Base-by-base conservation (phyloP, 163 green algal species). In the Chlorella variabilis region DNA sequence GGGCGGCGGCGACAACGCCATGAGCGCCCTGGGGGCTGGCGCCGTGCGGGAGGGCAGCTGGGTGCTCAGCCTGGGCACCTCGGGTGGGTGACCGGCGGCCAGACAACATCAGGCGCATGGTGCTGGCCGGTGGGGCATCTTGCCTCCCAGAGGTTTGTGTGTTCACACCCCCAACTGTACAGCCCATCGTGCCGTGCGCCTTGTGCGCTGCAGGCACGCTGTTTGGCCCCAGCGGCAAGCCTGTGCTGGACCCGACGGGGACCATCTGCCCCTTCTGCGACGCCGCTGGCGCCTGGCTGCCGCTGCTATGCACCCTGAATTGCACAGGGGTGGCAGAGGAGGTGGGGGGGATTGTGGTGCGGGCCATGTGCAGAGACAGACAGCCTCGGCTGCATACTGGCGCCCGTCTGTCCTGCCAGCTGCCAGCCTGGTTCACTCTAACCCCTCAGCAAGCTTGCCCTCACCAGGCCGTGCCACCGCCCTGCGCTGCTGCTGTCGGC, bases 271-370 rank as follows among this genome's bases (percentile, higher is more conserved):
- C 93, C 34, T 98, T 98, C 86, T 94, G 89, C 77, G 93, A 96
- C 77, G 89, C 92, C 29, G 94, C 94, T 0, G 91, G 89, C 58
- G 48, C 77, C 45, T 95, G 88, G 83, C 85, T 98, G 78, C 95
- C 94, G 5, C 88, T 98, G 74, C 84, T 97, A 39, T 98, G 95
- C 91, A 97, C 91, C 2, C 90, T 97, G 71, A 98, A 98, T 88
- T 98, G 95, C 89, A 96, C 95, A 0, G 70, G 83, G 0, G 85
- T 85, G 2, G 83, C 89, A 2, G 88, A 97, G 42, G 93, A 98
- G 85, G 90, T 94, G 75, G 27, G 83, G 21, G 15, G 21, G 17
- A 36, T 56, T 2, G 18, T 56, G 63, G 38, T 4, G 3, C 1
- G 36, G 21, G 27, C 6, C 11, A 25, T 39, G 29, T 71, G 77